phyloP scores from a whole-genome alignment of 768 basidiomycete species.

The Fibroporia radiculosa region DNA sequence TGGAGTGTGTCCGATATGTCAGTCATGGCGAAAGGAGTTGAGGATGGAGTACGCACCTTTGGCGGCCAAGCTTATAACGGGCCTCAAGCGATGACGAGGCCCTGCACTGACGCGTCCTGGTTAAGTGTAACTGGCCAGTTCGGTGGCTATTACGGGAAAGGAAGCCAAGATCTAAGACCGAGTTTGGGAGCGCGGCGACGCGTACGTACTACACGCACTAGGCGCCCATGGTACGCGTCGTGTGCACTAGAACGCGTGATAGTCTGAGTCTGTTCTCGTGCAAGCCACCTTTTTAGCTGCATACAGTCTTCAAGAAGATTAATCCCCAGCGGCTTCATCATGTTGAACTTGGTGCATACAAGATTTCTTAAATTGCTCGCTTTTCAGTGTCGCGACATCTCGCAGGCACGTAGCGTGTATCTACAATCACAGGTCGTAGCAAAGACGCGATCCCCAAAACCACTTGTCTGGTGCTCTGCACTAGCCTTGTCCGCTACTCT shows the following conservation, averaged over 20 bases:
- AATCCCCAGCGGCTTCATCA: neutral
- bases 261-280: neutral
- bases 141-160: neutral
- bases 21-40: neutral
- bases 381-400: neutral
- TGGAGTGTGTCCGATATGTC: neutral
- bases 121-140: neutral
- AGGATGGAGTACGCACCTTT: conserved; percentile 9
- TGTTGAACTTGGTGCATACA: neutral
- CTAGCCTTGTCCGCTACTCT: conserved; percentile 27
- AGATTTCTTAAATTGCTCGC: neutral
- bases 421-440: neutral
- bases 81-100: conserved; percentile 22
- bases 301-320: neutral
- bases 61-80: conserved; percentile 4
- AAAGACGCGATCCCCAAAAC: neutral
- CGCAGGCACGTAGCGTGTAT: neutral
- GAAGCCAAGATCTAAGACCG: neutral
- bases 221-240: conserved; percentile 3
- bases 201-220: neutral
- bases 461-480: conserved; percentile 16
- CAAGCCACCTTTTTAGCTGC: neutral
- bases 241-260: neutral
- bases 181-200: neutral
- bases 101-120: conserved; percentile 7